Evolutionary conservation across 306 rosid genomes (phyloP).

Genomic region (Oemleria cerasiformis): DNA sequence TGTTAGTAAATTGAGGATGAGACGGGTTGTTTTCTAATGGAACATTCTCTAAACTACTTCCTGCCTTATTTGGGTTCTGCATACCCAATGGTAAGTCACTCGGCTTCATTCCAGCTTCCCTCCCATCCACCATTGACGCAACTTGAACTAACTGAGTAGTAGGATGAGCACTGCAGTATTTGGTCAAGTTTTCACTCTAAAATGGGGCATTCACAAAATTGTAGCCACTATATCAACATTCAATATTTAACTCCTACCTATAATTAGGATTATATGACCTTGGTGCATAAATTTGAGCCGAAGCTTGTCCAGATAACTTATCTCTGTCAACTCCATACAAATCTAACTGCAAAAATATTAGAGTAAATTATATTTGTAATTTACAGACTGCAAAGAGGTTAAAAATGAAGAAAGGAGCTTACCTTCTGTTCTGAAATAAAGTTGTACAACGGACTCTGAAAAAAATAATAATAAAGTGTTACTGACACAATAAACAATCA

Average conservation of each 20-base stretch:
- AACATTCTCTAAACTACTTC: constrained; percentile 26
- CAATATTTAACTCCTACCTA: constrained; percentile 42
- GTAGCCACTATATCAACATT: constrained; percentile 12
- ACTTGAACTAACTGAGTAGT: constrained; percentile 35
- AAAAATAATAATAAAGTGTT: constrained; percentile 14
- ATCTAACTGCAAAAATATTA: constrained; percentile 61
- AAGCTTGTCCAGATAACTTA: constrained; percentile 83
- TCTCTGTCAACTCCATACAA: constrained; percentile 68
- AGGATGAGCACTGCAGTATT: constrained; percentile 45
- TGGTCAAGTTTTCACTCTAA: constrained; percentile 24
- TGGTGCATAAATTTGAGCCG: constrained; percentile 46
- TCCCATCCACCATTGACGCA: constrained; percentile 30
- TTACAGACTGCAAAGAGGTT: constrained; percentile 18
- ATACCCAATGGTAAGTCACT: constrained; percentile 29
- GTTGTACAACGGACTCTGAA: constrained; percentile 89
- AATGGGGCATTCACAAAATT: constrained; percentile 16
- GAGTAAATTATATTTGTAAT: constrained; percentile 16
- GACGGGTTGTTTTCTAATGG: constrained; percentile 11
- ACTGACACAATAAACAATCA: constrained; percentile 17
- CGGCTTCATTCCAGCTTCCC: constrained; percentile 37
- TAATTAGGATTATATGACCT: constrained; percentile 33
- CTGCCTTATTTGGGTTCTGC: constrained; percentile 31
- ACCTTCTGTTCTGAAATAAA: constrained; percentile 83
- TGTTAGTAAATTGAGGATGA: constrained; percentile 12
- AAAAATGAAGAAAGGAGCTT: constrained; percentile 22